Percentiles rank a stretch among this genome's conserved stretches.
Evolutionary conservation across 202 grass and related monocot genomes (phyloP).

Genomic region (Elaeis oleifera): DNA sequence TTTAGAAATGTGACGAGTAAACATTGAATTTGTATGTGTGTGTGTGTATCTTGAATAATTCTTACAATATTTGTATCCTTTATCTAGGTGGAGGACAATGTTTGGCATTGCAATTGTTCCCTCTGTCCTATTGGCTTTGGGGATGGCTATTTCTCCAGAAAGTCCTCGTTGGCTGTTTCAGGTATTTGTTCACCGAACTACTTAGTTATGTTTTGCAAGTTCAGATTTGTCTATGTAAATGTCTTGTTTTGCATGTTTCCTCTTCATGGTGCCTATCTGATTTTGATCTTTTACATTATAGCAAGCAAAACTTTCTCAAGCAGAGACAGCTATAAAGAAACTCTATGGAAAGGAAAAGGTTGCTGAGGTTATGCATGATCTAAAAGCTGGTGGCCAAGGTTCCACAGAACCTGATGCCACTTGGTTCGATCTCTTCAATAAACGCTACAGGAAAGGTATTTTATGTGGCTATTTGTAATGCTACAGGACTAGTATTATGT

Average conservation of each 20-base stretch:
- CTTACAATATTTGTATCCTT: not conserved
- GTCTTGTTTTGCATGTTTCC: not conserved
- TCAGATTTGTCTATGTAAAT: not conserved
- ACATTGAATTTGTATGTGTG: too few species aligned
- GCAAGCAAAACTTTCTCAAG: conserved; percentile 87
- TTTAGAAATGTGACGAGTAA: too few species aligned
- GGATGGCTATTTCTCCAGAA: conserved; percentile 89
- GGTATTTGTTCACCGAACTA: conserved; percentile 33
- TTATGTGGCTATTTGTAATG: too few species aligned
- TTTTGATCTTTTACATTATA: conserved; percentile 26
- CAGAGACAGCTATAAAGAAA: conserved; percentile 34
- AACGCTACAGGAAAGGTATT: conserved; percentile 57
- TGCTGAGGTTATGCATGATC: too few species aligned
- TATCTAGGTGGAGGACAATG: conserved; percentile 96
- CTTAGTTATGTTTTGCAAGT: not conserved
- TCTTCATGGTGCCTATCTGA: not conserved
- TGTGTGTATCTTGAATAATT: too few species aligned
- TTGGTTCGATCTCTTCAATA: too few species aligned
- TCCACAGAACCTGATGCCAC: too few species aligned
- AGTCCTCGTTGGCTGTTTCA: conserved; percentile 97
- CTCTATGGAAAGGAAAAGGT: too few species aligned
- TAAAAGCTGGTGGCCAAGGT: too few species aligned
- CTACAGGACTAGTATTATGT: too few species aligned
- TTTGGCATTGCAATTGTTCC: conserved; percentile 72
- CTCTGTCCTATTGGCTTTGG: conserved; percentile 74